Conservation (phyloP, 257 asterid species). For the Solanum chmielewskii region DNA sequence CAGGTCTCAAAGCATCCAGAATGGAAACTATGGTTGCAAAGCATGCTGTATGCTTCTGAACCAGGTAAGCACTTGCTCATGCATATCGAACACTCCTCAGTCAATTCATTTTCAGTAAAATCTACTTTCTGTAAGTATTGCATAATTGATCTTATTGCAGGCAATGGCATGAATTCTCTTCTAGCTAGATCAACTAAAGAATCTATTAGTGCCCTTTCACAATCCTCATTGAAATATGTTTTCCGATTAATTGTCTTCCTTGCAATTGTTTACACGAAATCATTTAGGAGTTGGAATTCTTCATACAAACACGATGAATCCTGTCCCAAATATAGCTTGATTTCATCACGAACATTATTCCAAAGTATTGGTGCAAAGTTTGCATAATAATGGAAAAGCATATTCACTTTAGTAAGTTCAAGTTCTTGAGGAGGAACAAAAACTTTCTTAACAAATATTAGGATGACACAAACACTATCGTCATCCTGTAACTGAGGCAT, state of each 20-base stretch:
- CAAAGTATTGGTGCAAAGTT: not conserved
- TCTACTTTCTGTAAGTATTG: not conserved
- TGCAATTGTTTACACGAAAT: not conserved
- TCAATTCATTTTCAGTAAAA: not conserved
- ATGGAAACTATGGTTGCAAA: not conserved
- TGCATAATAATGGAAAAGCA: not conserved
- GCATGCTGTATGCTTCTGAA: not conserved
- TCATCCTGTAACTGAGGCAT: not conserved
- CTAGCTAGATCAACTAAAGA: not conserved
- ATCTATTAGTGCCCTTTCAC: too few species aligned
- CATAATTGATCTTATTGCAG: not conserved
- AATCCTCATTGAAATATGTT: too few species aligned
- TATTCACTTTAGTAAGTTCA: not conserved
- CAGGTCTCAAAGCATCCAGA: not conserved
- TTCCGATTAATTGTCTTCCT: not conserved
- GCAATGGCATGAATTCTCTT: not conserved
- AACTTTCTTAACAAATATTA: not conserved
- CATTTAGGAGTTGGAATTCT: not conserved
- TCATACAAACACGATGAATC: not conserved
- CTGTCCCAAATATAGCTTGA: not conserved
- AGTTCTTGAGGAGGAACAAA: not conserved
- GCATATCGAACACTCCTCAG: not conserved
- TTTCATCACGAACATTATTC: not conserved
- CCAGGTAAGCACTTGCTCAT: not conserved
- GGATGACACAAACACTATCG: not conserved